A percentile compares a stretch with the other conserved stretches of the same genome.
Conservation (phyloP, 208 protist genomes). For the Crithidia acanthocephali region DNA sequence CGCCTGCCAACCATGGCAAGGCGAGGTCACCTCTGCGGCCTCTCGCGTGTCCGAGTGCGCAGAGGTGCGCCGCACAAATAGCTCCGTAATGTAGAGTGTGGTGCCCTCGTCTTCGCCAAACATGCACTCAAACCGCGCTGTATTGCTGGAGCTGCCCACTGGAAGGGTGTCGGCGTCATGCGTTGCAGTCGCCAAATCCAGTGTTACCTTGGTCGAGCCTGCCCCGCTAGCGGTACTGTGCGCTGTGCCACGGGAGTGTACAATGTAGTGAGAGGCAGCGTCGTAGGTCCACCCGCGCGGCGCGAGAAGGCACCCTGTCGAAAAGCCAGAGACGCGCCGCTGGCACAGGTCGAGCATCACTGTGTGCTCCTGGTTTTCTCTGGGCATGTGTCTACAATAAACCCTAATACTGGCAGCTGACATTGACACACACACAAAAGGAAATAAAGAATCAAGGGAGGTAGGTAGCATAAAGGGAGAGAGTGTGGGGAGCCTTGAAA, state of each 20-base stretch:
- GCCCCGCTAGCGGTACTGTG: background rate
- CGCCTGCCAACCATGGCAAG: constrained; percentile 1
- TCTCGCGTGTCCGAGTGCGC: too few species aligned
- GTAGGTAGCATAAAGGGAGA: too few species aligned
- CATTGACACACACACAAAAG: too few species aligned
- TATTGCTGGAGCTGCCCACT: constrained; percentile 38
- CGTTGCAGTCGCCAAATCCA: background rate
- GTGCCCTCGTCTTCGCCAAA: constrained; percentile 15
- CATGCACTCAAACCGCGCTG: constrained; percentile 53
- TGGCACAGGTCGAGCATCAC: constrained; percentile 48
- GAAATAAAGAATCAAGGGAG: too few species aligned
- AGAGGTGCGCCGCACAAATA: constrained; percentile 43
- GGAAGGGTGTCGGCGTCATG: constrained; percentile 12
- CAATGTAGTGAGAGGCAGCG: constrained; percentile 50
- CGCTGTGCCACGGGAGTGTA: constrained; percentile 12
- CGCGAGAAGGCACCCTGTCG: constrained; percentile 49
- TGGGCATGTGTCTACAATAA: too few species aligned
- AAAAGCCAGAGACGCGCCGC: constrained; percentile 47
- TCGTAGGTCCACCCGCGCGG: constrained; percentile 63
- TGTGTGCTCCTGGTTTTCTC: background rate
- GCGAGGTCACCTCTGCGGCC: background rate
- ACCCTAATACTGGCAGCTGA: too few species aligned
- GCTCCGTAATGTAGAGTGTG: constrained; percentile 59
- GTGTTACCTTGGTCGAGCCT: background rate
- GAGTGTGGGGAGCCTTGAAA: too few species aligned